phyloP scores from a whole-genome alignment of 495 filamentous ascomycete genomes.

The Achaetomiella virescens region DNA sequence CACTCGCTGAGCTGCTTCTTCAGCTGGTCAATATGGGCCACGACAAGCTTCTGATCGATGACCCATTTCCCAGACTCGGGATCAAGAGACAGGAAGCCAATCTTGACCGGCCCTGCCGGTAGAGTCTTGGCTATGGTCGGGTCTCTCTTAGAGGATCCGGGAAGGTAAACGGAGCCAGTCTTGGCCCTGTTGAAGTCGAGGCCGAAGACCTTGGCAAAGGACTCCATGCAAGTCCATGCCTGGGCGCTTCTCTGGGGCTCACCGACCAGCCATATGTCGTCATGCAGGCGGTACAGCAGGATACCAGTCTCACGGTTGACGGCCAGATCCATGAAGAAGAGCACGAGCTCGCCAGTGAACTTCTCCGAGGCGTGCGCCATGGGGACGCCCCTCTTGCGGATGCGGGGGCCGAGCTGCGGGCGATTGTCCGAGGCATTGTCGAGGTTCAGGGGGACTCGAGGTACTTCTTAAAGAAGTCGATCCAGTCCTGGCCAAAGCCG shows the following conservation, averaged over 20 bases:
- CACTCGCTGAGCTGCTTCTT: conserved; percentile 47
- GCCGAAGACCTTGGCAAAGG: conserved; percentile 51
- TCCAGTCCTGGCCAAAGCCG: conserved; percentile 52
- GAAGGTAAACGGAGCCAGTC: conserved; percentile 52
- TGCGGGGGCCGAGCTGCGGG: conserved; percentile 25
- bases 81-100: conserved; percentile 59
- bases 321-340: conserved; percentile 62
- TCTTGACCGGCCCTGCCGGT: conserved; percentile 54
- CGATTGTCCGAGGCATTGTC: conserved; percentile 43
- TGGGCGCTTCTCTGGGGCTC: conserved; percentile 45
- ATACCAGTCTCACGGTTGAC: conserved; percentile 54
- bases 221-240: conserved; percentile 54
- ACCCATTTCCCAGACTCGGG: conserved; percentile 47
- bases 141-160: conserved; percentile 15
- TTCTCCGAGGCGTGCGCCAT: conserved; percentile 58
- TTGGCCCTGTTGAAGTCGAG: conserved; percentile 56
- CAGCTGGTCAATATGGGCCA: conserved; percentile 56
- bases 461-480: conserved; percentile 57
- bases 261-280: conserved; percentile 68
- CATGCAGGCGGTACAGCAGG: conserved; percentile 58
- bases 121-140: conserved; percentile 24
- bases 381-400: conserved; percentile 53
- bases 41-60: conserved; percentile 58
- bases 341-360: conserved; percentile 54
- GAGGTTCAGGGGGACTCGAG: conserved; percentile 57